phyloP scores from a whole-genome alignment of 352 stramenopile genomes.

The Pythium rishiriense region DNA sequence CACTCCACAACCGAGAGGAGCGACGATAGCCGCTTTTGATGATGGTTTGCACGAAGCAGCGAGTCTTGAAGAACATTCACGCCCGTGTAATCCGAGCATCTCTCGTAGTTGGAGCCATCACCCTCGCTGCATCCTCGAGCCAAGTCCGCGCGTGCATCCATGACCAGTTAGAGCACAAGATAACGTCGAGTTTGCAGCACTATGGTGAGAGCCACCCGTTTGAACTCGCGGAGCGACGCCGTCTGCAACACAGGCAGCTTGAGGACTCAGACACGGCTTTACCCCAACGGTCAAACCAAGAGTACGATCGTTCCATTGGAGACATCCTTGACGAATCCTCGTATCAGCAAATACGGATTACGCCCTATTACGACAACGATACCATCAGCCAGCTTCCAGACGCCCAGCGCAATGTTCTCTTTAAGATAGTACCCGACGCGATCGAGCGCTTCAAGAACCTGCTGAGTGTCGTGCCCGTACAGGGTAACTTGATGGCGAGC shows the following conservation, averaged over 20 bases:
- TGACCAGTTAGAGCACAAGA: slow-evolving; percentile 28
- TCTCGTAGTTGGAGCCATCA: not conserved
- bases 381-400: slow-evolving; percentile 40
- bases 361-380: slow-evolving; percentile 58
- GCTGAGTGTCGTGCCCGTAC: slow-evolving; percentile 62
- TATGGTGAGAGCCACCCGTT: slow-evolving; percentile 30
- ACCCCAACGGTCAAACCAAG: slow-evolving; percentile 26
- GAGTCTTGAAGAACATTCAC: not conserved
- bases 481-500: slow-evolving; percentile 60
- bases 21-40: not conserved
- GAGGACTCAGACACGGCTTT: not conserved
- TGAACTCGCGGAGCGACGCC: slow-evolving; percentile 16
- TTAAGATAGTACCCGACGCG: slow-evolving; percentile 65
- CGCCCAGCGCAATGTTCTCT: slow-evolving; percentile 40
- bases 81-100: not conserved
- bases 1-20: not conserved
- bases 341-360: slow-evolving; percentile 66
- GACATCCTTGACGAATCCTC: slow-evolving; percentile 14
- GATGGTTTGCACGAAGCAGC: not conserved
- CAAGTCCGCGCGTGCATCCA: slow-evolving; percentile 24
- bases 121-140: not conserved
- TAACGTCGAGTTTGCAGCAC: slow-evolving; percentile 2
- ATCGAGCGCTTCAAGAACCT: slow-evolving; percentile 57
- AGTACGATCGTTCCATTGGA: slow-evolving; percentile 42
- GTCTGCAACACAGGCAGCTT: slow-evolving; percentile 3